phyloP scores from a whole-genome alignment of 2,329 filamentous ascomycete genomes.

The Pyricularia pennisetigena region DNA sequence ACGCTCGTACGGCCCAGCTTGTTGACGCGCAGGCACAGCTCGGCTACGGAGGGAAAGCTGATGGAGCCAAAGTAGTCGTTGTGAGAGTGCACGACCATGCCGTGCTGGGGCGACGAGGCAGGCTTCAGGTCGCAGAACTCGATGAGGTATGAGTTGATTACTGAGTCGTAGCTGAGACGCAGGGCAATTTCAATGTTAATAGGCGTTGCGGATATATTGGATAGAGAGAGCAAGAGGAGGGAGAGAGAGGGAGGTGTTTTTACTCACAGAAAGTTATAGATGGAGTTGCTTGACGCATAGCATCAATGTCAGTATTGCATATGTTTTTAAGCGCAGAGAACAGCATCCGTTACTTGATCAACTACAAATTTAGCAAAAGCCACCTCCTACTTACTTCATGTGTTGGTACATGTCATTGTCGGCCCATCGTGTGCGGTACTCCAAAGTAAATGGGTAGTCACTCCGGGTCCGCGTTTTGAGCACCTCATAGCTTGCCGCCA shows the following conservation, averaged over 20 bases:
- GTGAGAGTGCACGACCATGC: conserved; percentile 75
- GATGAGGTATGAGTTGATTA: conserved; percentile 84
- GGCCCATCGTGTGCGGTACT: conserved; percentile 83
- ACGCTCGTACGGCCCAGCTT: conserved; percentile 81
- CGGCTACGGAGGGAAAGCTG: conserved; percentile 71
- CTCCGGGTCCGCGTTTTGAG: conserved; percentile 54
- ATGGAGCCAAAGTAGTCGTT: conserved; percentile 79
- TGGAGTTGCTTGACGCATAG: conserved; percentile 47
- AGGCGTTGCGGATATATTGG: not conserved
- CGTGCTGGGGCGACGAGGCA: conserved; percentile 60
- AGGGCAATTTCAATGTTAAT: not conserved
- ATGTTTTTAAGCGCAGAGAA: not conserved
- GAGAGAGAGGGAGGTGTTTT: too few relatives aligned
- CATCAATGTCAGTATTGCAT: not conserved
- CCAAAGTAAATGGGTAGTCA: conserved; percentile 70
- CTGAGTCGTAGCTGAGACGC: conserved; percentile 65
- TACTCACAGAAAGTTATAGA: conserved; percentile 68
- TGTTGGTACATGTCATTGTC: conserved; percentile 96
- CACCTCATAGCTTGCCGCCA: conserved; percentile 22
- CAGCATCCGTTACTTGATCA: too few relatives aligned
- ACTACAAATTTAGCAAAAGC: not conserved
- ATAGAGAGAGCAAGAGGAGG: not conserved
- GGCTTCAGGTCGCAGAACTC: conserved; percentile 66
- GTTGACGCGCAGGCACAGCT: conserved; percentile 72
- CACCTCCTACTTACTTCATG: conserved; percentile 47